These are phyloP conservation scores for Diaporthe sp. DNA, from an alignment of 2,329 filamentous ascomycete species.

Conservation along the genomic window DNA sequence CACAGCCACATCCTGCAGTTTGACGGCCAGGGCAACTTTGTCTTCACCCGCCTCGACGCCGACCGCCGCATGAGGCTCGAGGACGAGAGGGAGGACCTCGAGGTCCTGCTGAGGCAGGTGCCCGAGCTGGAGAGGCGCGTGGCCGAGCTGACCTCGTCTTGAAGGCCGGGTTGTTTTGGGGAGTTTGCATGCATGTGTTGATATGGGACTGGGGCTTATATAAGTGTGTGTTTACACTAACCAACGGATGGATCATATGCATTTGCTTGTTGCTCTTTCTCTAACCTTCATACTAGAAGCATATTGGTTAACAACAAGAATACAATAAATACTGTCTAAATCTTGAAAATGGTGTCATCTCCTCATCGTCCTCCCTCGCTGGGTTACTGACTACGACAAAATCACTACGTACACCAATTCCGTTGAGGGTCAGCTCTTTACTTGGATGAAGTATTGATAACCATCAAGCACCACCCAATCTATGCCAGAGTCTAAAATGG, in stretches of 20 bases:
- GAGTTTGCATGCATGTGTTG: background rate
- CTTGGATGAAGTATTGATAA: too few species aligned
- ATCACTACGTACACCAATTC: too few species aligned
- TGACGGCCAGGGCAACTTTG: constrained; percentile 91
- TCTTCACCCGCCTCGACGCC: constrained; percentile 92
- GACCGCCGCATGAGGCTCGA: constrained; percentile 88
- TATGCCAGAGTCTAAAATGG: background rate
- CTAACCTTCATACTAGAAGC: constrained; percentile 14
- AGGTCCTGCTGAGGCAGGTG: constrained; percentile 85
- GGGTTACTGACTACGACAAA: background rate
- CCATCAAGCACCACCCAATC: background rate
- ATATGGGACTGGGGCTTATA: background rate
- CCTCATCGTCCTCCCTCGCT: too few species aligned
- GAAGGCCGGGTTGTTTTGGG: background rate
- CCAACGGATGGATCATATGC: background rate
- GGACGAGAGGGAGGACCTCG: constrained; percentile 96
- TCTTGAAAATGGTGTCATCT: too few species aligned
- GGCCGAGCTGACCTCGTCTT: constrained; percentile 76
- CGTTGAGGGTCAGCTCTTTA: background rate
- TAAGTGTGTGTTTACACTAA: background rate
- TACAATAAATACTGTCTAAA: background rate
- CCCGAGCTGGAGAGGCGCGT: constrained; percentile 90
- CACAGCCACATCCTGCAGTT: constrained; percentile 96
- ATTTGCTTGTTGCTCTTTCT: background rate
- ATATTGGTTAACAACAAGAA: background rate